phyloP scores from a whole-genome alignment of 1,139 yeast species.

The Nadsonia starkeyi-henricii region DNA sequence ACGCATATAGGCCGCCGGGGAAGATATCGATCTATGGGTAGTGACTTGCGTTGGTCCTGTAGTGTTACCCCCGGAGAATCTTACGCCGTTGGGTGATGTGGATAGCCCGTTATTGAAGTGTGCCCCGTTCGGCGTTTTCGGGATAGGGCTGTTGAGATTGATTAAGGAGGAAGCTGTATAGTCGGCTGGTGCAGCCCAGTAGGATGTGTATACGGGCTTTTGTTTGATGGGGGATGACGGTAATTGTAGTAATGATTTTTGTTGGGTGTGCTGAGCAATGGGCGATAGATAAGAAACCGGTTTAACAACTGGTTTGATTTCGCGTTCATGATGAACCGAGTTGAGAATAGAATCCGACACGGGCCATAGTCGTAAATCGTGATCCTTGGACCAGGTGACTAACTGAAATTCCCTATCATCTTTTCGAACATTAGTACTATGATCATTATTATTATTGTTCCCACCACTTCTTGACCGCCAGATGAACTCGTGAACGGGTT shows the following conservation, averaged over 20 bases:
- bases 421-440: constrained; percentile 18
- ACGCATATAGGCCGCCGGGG: constrained; percentile 3
- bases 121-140: too few relatives aligned
- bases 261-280: constrained; percentile 28
- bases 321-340: constrained; percentile 39
- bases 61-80: too few relatives aligned
- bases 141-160: neutral
- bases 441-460: neutral
- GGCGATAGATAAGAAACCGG: constrained; percentile 4
- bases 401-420: constrained; percentile 76
- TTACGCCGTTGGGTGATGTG: neutral
- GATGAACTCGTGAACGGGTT: constrained; percentile 72
- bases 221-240: constrained; percentile 7
- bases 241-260: constrained; percentile 35
- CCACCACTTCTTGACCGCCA: constrained; percentile 55
- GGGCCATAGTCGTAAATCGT: constrained; percentile 76
- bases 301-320: constrained; percentile 24
- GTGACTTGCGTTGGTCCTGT: too few relatives aligned
- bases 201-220: neutral
- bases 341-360: constrained; percentile 45
- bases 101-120: neutral
- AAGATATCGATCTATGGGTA: constrained; percentile 4
- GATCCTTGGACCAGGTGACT: constrained; percentile 89
- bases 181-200: constrained; percentile 4
- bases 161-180: neutral